Conservation (phyloP, 1,139 yeast genomes). For the Hansenula lynferdii region DNA sequence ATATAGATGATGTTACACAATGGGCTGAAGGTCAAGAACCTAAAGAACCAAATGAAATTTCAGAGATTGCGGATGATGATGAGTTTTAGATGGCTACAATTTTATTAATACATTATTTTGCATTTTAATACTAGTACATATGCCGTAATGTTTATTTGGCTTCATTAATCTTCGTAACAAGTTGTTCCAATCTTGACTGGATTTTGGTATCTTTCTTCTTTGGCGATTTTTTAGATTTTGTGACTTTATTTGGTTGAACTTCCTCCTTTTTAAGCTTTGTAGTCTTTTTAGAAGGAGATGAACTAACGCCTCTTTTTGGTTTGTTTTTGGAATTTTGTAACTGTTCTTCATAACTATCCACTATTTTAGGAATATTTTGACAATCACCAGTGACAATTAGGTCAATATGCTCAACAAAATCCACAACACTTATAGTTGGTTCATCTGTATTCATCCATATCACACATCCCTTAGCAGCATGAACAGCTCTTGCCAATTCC, state of each 20-base stretch:
- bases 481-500: constrained; percentile 64
- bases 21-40: constrained; percentile 98
- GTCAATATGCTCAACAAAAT: constrained; percentile 49
- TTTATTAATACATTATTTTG: not conserved
- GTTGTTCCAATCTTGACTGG: constrained; percentile 21
- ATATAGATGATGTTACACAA: constrained; percentile 94
- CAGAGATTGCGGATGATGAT: constrained; percentile 51
- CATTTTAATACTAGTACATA: no score
- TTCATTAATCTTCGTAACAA: constrained; percentile 15
- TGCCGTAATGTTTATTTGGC: constrained; percentile 2
- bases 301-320: constrained; percentile 2
- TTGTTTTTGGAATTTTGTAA: constrained; percentile 1
- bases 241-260: constrained; percentile 1
- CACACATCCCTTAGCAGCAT: constrained; percentile 49
- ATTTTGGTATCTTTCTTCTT: constrained; percentile 11
- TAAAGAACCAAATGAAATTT: constrained; percentile 84
- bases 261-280: not conserved
- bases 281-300: not conserved
- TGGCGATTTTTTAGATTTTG: not conserved
- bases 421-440: constrained; percentile 43
- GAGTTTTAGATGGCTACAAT: constrained; percentile 3
- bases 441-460: constrained; percentile 54
- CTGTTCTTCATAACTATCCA: constrained; percentile 27
- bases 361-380: constrained; percentile 38
- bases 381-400: constrained; percentile 56